phyloP scores from a whole-genome alignment of 148 eudicot genomes.

The Linanthus parryae region DNA sequence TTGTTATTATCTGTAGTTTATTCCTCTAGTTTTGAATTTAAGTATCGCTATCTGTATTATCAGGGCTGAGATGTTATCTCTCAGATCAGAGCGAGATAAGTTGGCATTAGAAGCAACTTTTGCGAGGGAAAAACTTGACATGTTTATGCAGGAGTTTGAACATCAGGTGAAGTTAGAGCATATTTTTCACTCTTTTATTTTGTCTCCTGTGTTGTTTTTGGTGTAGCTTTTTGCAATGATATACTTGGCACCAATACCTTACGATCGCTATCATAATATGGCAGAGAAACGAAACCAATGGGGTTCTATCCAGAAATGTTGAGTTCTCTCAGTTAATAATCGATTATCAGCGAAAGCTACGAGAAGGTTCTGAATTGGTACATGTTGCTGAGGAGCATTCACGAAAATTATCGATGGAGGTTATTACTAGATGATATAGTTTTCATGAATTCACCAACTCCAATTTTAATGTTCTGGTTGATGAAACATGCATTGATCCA shows the following conservation, averaged over 20 bases:
- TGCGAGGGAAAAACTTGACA: conserved; percentile 61
- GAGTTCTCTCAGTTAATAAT: conserved; percentile 87
- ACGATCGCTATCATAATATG: too few species aligned
- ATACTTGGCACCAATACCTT: too few species aligned
- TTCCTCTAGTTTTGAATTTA: too few species aligned
- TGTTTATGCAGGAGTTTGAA: conserved; percentile 71
- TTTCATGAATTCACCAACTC: too few species aligned
- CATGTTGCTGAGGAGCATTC: conserved; percentile 63
- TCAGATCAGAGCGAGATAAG: conserved; percentile 78
- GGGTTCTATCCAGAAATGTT: conserved; percentile 62
- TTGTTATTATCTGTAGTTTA: too few species aligned
- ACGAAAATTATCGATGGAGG: conserved; percentile 78
- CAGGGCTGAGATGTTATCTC: conserved; percentile 55
- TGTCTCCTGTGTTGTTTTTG: too few species aligned
- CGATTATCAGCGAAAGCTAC: conserved; percentile 73
- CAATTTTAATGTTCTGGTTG: too few species aligned
- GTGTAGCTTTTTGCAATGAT: too few species aligned
- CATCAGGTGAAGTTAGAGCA: conserved; percentile 39
- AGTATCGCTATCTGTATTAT: neutral
- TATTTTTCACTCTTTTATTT: neutral
- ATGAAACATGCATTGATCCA: neutral
- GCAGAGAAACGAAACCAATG: conserved; percentile 70
- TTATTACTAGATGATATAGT: conserved; percentile 9
- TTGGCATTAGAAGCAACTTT: conserved; percentile 54
- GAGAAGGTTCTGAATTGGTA: conserved; percentile 70